Evolutionary conservation across 441 rosid genomes (phyloP).

Genomic region (Croton laevigatus): DNA sequence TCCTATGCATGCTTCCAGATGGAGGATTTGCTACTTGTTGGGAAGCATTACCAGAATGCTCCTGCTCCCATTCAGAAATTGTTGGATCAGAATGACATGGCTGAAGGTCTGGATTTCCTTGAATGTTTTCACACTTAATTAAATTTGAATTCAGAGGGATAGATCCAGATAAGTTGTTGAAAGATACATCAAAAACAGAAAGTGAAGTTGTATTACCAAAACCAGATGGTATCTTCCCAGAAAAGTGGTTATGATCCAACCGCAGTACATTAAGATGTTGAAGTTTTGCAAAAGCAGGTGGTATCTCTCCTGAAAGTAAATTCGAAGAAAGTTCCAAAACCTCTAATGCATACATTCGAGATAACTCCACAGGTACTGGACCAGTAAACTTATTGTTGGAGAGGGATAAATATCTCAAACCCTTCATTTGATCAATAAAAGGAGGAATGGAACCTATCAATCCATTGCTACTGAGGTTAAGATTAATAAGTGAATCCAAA

Average conservation of each 20-base stretch:
- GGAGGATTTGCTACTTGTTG: slow-evolving; percentile 33
- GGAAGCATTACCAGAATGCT: slow-evolving; percentile 31
- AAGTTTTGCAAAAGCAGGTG: slow-evolving; percentile 30
- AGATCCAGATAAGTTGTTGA: slow-evolving; percentile 44
- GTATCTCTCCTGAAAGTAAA: slow-evolving; percentile 39
- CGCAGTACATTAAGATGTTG: slow-evolving; percentile 35
- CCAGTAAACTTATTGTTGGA: slow-evolving; percentile 37
- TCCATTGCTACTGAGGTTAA: slow-evolving; percentile 40
- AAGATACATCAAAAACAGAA: slow-evolving; percentile 39
- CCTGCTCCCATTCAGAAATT: slow-evolving; percentile 35
- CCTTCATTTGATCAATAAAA: slow-evolving; percentile 27
- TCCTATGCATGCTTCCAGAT: slow-evolving; percentile 18
- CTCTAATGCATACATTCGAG: slow-evolving; percentile 29
- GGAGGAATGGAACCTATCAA: slow-evolving; percentile 40
- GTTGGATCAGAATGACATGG: slow-evolving; percentile 34
- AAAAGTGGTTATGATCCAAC: slow-evolving; percentile 36
- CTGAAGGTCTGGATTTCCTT: slow-evolving; percentile 41
- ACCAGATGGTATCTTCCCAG: slow-evolving; percentile 40
- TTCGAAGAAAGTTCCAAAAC: slow-evolving; percentile 48
- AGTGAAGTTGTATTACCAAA: slow-evolving; percentile 31
- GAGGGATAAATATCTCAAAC: slow-evolving; percentile 37
- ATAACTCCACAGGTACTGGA: slow-evolving; percentile 36
- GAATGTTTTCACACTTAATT: slow-evolving; percentile 29
- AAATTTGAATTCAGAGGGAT: slow-evolving; percentile 29
- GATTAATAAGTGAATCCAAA: slow-evolving; percentile 23